Base-by-base conservation (phyloP, 2,329 filamentous ascomycete species). In the Stagonosporopsis tanaceti region DNA sequence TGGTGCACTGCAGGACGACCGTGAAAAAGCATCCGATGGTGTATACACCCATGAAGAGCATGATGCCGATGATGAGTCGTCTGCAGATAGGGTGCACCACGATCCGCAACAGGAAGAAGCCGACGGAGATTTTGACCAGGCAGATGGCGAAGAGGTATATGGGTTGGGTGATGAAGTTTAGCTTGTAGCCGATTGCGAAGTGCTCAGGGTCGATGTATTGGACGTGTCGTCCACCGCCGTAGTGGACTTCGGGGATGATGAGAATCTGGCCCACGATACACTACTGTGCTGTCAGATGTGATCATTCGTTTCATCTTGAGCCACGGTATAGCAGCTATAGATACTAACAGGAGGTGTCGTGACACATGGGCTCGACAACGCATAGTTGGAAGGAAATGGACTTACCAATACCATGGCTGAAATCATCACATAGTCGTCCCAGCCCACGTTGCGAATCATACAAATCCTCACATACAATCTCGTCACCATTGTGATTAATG, bases 401-500 rank as follows among this genome's bases (percentile, higher is more conserved):
- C 69, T 47, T 64, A 73, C 71, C 50, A 78, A 62, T 39, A 78
- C 56, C 69, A 77, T 75, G 1, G 81, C 77, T 2, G 67, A 55
- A 0, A 77, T 47, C 66, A 84, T 83, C 4, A 78, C 65, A 61
- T 77, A 80, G 64, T 84, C 72, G 74, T 86, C 84, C 63, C 77
- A 75, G 3, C 83, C 82, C 22, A 81, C 69, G 47, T 80, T 81
- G 12, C 78, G 78, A 48, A 85, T 79, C 71, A 85, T 78, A 17
- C 69, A 68, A 5, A 78, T 30, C n/a, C 83, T 76, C 27, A 85
- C 84, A 50, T 80, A 83, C 9, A 81, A 60, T 20, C 82, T 77
- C 28, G 78, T 67, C 9, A 73, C 25, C 4, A 81, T 76, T 0
- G 76, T 74, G 15, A 82, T 51, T 2, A 78, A 64, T 0, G 81